Evolutionary conservation across 495 filamentous ascomycete genomes (phyloP), one percentile per base, ranked within the genome.

Genomic region (Clavariopsis aquatica): DNA sequence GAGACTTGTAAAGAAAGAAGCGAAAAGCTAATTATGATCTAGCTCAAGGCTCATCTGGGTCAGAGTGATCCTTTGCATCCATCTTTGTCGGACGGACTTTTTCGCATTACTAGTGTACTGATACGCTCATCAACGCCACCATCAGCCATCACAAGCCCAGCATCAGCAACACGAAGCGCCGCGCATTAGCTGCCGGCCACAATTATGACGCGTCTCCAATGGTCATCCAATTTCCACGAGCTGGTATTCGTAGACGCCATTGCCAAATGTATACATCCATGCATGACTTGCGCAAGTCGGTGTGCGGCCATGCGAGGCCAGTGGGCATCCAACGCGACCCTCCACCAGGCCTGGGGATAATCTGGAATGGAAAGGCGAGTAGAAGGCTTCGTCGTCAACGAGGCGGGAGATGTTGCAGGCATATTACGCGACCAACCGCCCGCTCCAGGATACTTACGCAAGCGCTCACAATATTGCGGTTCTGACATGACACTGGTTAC

Each of bases 101-200:
- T 6, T 17, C 38, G 38, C 38, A 43, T 17, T 43, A 17, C 4
- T 17, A 43, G 3, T 43, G 38, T 43, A n/a, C 38, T 17, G 2
- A 43, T 43, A 17, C 15, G 38, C 38, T 43, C 2, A 8, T 43
- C 38, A n/a, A 17, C 38, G 13, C 38, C 38, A 8, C n/a, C 38
- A 43, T 43, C 38, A 43, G 38, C 38, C 38, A 43, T 43, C 38
- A 10, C 24, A 49, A 49, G 47, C 47, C 47, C 47, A 24, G 2
- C 47, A 49, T 49, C 24, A 49, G 47, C 47, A 49, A 49, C 47
- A 49, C 51, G 51, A 54, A 20, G 7, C 51, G 51, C 51, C 24
- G 51, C 51, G 51, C 51, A 54, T 54, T 54, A 54, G 51, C 51
- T 54, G 51, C 51, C 51, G 51, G 3, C 47, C 2, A 23, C 19